These are phyloP conservation scores for Naganishia cerealis DNA, from an alignment of 1,284 basidiomycete genomes.

Conservation along the genomic window DNA sequence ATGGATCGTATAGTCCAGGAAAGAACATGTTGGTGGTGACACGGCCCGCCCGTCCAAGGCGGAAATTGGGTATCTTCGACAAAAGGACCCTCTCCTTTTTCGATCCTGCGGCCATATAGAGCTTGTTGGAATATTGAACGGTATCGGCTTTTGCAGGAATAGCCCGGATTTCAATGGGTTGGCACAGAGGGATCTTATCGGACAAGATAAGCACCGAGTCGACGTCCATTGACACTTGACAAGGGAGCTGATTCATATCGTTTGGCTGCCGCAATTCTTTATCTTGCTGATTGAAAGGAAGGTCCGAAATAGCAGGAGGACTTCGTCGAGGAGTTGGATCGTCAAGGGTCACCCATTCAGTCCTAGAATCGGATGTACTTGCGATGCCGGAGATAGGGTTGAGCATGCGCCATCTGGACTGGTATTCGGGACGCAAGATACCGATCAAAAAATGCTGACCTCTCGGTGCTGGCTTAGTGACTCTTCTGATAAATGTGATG, in stretches of 20 bases:
- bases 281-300: background rate
- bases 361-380: too few species aligned
- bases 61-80: background rate
- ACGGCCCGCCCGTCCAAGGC: background rate
- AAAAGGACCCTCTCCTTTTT: background rate
- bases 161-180: background rate
- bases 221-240: background rate
- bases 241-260: background rate
- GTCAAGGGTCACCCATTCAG: too few species aligned
- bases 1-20: background rate
- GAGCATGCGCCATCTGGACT: background rate
- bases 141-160: background rate
- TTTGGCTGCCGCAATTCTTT: background rate
- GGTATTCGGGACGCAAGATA: background rate
- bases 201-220: background rate
- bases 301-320: background rate
- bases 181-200: background rate
- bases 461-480: background rate
- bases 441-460: background rate
- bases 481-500: background rate
- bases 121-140: background rate
- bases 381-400: too few species aligned
- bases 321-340: too few species aligned
- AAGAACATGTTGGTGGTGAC: background rate
- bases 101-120: background rate